Conservation (phyloP, 2,329 filamentous ascomycete genomes). For the Teratosphaeria destructans region DNA sequence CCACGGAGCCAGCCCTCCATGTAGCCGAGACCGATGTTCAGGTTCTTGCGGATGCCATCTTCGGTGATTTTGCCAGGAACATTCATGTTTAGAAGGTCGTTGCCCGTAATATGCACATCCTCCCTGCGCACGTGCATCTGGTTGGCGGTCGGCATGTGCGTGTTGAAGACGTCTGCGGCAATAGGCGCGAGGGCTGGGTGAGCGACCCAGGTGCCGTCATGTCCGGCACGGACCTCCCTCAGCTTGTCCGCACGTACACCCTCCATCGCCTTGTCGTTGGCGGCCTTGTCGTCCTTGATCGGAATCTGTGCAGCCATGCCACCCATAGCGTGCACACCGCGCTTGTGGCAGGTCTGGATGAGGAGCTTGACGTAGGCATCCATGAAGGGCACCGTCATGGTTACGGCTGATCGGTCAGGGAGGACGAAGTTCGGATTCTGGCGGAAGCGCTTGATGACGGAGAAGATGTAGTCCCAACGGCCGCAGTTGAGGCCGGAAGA, state of each 20-base stretch:
- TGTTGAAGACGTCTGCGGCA: slow-evolving; percentile 88
- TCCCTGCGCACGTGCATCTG: slow-evolving; percentile 86
- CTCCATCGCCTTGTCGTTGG: slow-evolving; percentile 92
- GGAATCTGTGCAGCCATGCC: slow-evolving; percentile 99
- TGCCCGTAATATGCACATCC: slow-evolving; percentile 74
- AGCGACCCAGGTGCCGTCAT: slow-evolving; percentile 96
- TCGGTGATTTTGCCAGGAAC: slow-evolving; percentile 87
- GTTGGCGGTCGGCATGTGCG: slow-evolving; percentile 97
- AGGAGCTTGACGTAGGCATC: slow-evolving; percentile 91
- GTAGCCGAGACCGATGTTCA: slow-evolving; percentile 91
- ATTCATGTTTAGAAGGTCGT: slow-evolving; percentile 96
- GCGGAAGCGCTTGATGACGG: slow-evolving; percentile 98
- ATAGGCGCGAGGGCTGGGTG: slow-evolving; percentile 86
- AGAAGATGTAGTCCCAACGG: slow-evolving; percentile 99
- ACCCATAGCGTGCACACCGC: slow-evolving; percentile 96
- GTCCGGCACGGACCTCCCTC: slow-evolving; percentile 85
- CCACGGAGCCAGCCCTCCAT: slow-evolving; percentile 98
- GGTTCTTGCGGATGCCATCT: slow-evolving; percentile 91
- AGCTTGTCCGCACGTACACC: slow-evolving; percentile 90
- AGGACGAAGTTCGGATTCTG: slow-evolving; percentile 88
- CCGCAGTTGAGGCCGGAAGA: slow-evolving; percentile 95
- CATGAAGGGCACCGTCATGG: slow-evolving; percentile 99
- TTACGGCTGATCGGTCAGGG: slow-evolving; percentile 80
- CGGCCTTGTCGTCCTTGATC: slow-evolving; percentile 85
- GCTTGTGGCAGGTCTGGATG: slow-evolving; percentile 95